Evolutionary conservation across 2,329 filamentous ascomycete species (phyloP).

Genomic region (Salinomyces thailandicus): DNA sequence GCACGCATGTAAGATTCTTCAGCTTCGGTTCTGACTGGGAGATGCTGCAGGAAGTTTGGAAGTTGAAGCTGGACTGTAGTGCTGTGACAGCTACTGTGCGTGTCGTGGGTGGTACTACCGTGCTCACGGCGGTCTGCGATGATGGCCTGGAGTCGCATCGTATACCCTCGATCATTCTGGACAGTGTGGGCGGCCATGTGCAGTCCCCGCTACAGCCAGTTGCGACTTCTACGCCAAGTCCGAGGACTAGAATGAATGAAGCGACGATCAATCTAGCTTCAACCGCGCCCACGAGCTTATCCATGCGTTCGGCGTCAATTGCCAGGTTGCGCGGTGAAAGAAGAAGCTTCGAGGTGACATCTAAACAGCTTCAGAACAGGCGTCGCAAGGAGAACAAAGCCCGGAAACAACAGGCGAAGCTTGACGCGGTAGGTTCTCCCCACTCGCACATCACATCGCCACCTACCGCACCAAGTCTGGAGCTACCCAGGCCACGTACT

Average conservation of each 20-base stretch:
- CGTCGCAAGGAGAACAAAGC: background rate
- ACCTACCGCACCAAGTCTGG: conserved; percentile 17
- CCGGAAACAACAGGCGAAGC: background rate
- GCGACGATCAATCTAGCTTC: background rate
- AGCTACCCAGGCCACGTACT: conserved; percentile 13
- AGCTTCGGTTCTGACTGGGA: conserved; percentile 11
- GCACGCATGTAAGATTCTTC: conserved; percentile 14
- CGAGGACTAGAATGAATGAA: background rate
- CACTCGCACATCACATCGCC: conserved; percentile 5
- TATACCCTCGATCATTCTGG: conserved; percentile 7
- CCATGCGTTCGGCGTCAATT: conserved; percentile 4
- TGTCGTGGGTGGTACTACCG: conserved; percentile 1
- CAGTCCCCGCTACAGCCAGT: background rate
- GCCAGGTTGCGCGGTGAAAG: background rate
- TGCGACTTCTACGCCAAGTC: background rate
- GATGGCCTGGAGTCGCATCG: background rate
- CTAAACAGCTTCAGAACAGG: conserved; percentile 6
- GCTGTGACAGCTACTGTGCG: conserved; percentile 1
- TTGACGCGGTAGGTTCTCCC: background rate
- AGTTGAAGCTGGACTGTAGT: conserved; percentile 4
- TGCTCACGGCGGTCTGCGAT: conserved; percentile 3
- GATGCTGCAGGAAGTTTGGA: conserved; percentile 10
- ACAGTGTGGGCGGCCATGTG: conserved; percentile 6
- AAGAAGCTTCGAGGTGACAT: conserved; percentile 5
- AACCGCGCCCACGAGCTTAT: background rate